Percentiles rank a stretch among this genome's conserved stretches.
Conservation (phyloP, 352 stramenopile species). For the Lagenidium giganteum region DNA sequence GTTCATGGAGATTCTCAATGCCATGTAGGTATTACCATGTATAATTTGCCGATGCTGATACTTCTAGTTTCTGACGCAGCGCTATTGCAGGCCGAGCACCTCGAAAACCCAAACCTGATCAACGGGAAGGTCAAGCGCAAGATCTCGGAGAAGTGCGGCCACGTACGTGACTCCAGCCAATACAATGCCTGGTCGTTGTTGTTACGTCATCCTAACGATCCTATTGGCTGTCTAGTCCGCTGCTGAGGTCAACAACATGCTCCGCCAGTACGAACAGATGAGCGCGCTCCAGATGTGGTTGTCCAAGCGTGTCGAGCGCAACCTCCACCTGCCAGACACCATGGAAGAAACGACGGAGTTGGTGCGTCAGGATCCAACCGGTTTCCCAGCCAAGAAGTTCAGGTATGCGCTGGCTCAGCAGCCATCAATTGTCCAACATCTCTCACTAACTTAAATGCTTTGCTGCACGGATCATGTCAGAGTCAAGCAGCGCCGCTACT, state of each 20-base stretch:
- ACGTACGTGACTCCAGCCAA: slow-evolving; percentile 47
- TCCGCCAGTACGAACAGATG: slow-evolving; percentile 82
- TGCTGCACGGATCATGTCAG: too few species aligned
- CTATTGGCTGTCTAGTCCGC: too few species aligned
- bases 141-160: slow-evolving; percentile 75
- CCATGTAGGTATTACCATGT: slow-evolving; percentile 46
- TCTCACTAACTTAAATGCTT: slow-evolving; percentile 9
- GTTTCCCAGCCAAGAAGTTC: slow-evolving; percentile 83
- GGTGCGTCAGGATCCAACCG: slow-evolving; percentile 76
- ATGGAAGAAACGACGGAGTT: slow-evolving; percentile 78
- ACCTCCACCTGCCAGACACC: slow-evolving; percentile 61
- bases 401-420: too few species aligned
- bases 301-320: slow-evolving; percentile 74
- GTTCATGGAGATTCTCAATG: slow-evolving; percentile 76
- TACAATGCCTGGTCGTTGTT: too few species aligned
- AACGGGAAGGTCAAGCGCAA: slow-evolving; percentile 82
- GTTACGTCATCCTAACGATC: too few species aligned
- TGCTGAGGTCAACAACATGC: slow-evolving; percentile 85
- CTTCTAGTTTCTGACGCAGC: too few species aligned
- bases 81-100: slow-evolving; percentile 56
- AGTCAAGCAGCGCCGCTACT: slow-evolving; percentile 72
- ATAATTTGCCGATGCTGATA: too few species aligned
- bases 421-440: neutral
- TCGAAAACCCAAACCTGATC: slow-evolving; percentile 69
- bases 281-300: slow-evolving; percentile 72